Evolutionary conservation across 345 rosid genomes (phyloP), one percentile per base, ranked within the genome.

Genomic region (Stellera chamaejasme): DNA sequence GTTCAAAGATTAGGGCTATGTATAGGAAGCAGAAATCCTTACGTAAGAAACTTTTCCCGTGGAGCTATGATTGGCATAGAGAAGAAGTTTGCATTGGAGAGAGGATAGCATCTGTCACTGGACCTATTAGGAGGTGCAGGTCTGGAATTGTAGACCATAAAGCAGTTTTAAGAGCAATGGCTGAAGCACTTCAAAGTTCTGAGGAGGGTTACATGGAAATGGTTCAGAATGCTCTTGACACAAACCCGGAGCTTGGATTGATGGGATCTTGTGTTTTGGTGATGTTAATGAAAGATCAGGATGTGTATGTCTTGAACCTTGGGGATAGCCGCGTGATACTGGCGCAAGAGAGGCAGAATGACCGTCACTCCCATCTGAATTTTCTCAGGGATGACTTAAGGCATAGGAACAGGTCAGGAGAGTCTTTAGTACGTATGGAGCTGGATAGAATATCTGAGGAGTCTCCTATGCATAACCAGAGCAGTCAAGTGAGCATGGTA

Each of bases 51-150:
- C 82, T 88, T 71, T 88, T 91, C 73, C 98, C 98, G 51, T 91
- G 96, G 98, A 91, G 81, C 68, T 91, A 78, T 67, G 98, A 91
- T 73, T 91, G 98, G 98, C 90, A 91, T 56, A 82, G 95, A 69
- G 95, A 91, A 77, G 90, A 83, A 58, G 66, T 62, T 62, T 76
- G 69, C 66, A 63, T 66, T 46, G 88, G 80, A 42, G 92, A 91
- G 73, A 76, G 81, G 70, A 68, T 77, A 55, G 70, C 66, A 44
- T 89, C 85, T 67, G 73, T 81, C 47, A 66, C 82, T 0, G 83
- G 82, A 64, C 87, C 92, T 39, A 83, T 83, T 48, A 75, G 98
- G 80, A 91, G 81, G 80, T 85, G 87, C 67, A 80, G 75, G 76
- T 79, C 92, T 58, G 96, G 92, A 67, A 59, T 72, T 62, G 75